Percentiles rank a stretch among this genome's conserved stretches.
Conservation (phyloP, 2,329 filamentous ascomycete genomes). For the Trichoderma atroviride region DNA sequence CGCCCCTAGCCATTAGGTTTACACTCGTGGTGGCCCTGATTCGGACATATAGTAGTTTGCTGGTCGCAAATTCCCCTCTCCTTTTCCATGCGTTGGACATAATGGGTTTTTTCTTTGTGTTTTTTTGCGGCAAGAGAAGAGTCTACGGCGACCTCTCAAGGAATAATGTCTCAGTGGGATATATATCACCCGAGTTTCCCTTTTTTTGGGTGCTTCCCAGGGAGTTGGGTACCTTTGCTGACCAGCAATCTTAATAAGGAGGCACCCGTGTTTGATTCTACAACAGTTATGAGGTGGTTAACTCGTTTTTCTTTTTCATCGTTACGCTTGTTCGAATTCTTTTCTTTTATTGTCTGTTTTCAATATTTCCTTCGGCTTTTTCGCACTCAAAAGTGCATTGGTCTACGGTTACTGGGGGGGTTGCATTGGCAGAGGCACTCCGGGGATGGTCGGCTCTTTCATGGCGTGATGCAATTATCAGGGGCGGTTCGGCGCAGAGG, state of each 20-base stretch:
- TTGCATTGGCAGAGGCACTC: constrained; percentile 26
- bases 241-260: constrained; percentile 20
- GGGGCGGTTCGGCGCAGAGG: constrained; percentile 28
- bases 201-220: background rate
- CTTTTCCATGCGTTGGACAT: constrained; percentile 19
- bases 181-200: constrained; percentile 19
- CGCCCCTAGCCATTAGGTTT: constrained; percentile 39
- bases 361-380: constrained; percentile 23
- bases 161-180: constrained; percentile 17
- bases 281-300: constrained; percentile 12
- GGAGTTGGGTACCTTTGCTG: constrained; percentile 13
- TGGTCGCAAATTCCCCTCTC: constrained; percentile 11
- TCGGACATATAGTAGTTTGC: background rate
- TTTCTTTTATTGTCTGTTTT: constrained; percentile 19
- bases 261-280: constrained; percentile 22
- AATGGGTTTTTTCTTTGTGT: constrained; percentile 4
- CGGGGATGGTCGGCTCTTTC: constrained; percentile 27
- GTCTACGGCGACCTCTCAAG: constrained; percentile 24
- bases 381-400: constrained; percentile 22
- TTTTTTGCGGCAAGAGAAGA: background rate
- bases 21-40: background rate
- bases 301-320: constrained; percentile 10
- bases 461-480: constrained; percentile 29
- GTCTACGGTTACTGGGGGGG: constrained; percentile 24
- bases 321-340: constrained; percentile 18